Evolutionary conservation across 129 eudicot genomes (phyloP).

Genomic region (Kitagawia praeruptora): DNA sequence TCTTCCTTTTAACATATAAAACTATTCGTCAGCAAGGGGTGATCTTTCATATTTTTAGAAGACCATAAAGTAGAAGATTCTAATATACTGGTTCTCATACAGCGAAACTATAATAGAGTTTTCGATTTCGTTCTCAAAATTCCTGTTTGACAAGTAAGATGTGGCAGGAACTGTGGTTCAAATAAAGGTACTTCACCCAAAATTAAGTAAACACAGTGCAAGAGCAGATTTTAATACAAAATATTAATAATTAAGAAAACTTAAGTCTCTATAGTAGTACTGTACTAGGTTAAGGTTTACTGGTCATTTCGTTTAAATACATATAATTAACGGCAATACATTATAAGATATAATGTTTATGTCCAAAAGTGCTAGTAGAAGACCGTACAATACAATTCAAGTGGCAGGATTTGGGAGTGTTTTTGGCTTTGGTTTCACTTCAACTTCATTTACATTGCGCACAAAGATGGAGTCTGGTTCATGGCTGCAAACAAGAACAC

Average conservation of each 20-base stretch:
- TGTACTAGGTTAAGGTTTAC: too few relatives aligned
- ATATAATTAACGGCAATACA: too few relatives aligned
- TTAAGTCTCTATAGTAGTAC: neutral
- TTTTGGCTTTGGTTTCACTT: slow-evolving; percentile 95
- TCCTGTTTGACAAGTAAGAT: too few relatives aligned
- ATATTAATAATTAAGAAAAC: too few relatives aligned
- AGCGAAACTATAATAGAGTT: too few relatives aligned
- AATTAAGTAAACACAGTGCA: neutral
- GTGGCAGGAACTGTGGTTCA: too few relatives aligned
- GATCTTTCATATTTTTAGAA: neutral
- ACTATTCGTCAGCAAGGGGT: too few relatives aligned
- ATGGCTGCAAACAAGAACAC: slow-evolving; percentile 40
- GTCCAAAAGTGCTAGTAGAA: neutral
- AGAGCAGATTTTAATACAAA: too few relatives aligned
- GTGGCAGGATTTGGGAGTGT: slow-evolving; percentile 57
- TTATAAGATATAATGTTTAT: neutral
- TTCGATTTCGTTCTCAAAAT: too few relatives aligned
- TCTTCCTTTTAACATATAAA: too few relatives aligned
- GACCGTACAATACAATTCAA: slow-evolving; percentile 17
- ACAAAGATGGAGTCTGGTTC: slow-evolving; percentile 28
- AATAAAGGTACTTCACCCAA: neutral
- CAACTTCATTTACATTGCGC: slow-evolving; percentile 34
- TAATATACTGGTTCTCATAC: too few relatives aligned
- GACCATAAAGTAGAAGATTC: neutral
- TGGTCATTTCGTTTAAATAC: neutral